Conservation (phyloP, 1,284 basidiomycete species). For the Boletus mariae region DNA sequence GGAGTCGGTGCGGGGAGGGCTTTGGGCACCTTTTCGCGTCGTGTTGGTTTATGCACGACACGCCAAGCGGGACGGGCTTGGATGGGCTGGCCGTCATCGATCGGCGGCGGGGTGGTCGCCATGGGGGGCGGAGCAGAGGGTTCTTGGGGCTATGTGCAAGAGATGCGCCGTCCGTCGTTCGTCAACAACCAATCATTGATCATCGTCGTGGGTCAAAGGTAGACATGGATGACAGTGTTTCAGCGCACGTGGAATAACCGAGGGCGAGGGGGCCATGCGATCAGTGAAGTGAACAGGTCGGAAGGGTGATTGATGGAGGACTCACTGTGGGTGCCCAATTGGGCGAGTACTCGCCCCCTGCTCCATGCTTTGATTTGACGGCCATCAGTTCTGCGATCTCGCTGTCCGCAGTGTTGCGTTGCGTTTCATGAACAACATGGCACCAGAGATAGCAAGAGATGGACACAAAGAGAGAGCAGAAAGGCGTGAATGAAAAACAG, state of each 20-base stretch:
- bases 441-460: neutral
- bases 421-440: neutral
- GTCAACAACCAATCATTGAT: neutral
- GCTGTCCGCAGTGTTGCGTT: slow-evolving; percentile 32
- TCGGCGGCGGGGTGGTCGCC: slow-evolving; percentile 31
- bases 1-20: slow-evolving; percentile 36
- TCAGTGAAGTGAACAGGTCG: neutral
- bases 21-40: slow-evolving; percentile 43
- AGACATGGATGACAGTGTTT: neutral
- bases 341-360: slow-evolving; percentile 63
- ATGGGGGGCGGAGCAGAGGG: slow-evolving; percentile 35
- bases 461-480: slow-evolving; percentile 1
- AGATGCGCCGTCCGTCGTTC: neutral
- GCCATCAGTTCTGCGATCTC: slow-evolving; percentile 76
- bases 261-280: neutral
- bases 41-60: slow-evolving; percentile 58
- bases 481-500: neutral
- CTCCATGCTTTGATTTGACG: slow-evolving; percentile 70
- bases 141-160: slow-evolving; percentile 26
- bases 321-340: slow-evolving; percentile 60
- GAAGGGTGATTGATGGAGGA: neutral
- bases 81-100: slow-evolving; percentile 37
- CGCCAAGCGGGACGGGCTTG: slow-evolving; percentile 70
- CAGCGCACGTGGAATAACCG: neutral
- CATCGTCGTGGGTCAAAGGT: neutral